Percentiles rank a stretch among this genome's conserved stretches.
Conservation (phyloP, 139 green algal species). For the Desmodesmus armatus region DNA sequence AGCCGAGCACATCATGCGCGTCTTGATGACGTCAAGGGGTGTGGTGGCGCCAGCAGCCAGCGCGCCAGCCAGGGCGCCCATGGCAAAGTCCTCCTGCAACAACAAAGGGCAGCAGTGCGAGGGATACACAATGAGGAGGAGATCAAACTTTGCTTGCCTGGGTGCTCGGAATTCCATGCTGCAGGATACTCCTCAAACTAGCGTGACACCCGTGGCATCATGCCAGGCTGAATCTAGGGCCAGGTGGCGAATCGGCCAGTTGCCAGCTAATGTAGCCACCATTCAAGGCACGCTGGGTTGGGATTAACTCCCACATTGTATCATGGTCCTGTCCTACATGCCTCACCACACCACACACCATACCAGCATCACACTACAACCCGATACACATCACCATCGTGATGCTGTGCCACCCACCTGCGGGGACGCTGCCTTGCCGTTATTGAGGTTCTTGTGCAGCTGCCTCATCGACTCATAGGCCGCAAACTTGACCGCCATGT, state of each 20-base stretch:
- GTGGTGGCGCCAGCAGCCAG: conserved; percentile 85
- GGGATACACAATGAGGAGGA: background rate
- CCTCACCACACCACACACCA: background rate
- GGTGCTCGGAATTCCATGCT: no score
- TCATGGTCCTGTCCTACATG: background rate
- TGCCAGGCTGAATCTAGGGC: no score
- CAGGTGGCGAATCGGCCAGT: no score
- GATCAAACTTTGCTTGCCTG: no score
- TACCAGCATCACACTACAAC: background rate
- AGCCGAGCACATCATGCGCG: conserved; percentile 90
- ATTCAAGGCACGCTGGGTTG: background rate
- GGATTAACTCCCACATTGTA: background rate
- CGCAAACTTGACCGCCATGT: conserved; percentile 94
- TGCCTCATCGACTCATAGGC: conserved; percentile 81
- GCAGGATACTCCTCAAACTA: no score
- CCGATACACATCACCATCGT: no score
- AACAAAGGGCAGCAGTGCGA: background rate
- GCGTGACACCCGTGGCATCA: no score
- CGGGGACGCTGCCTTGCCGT: conserved; percentile 20
- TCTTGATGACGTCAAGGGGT: conserved; percentile 95
- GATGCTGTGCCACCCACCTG: background rate
- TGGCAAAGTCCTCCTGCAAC: conserved; percentile 80
- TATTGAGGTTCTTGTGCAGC: conserved; percentile 58
- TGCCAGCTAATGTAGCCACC: background rate
- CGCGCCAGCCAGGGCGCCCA: conserved; percentile 81